Evolutionary conservation across 768 basidiomycete genomes (phyloP).

Genomic region (Hericium alpestre): DNA sequence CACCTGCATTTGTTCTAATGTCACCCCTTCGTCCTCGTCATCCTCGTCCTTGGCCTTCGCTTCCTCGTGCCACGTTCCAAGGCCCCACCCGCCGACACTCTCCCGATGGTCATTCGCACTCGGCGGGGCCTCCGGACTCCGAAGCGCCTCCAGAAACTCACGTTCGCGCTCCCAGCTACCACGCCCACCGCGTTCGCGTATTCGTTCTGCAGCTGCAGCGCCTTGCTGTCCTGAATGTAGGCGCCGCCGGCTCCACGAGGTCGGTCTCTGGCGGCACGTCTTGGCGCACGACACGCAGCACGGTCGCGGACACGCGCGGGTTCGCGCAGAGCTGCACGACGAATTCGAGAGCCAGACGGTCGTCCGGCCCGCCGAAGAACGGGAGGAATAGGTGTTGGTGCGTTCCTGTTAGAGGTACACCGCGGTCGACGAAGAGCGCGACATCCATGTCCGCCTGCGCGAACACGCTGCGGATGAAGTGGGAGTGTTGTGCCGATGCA

Average conservation of each 20-base stretch:
- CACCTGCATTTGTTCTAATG: conserved; percentile 68
- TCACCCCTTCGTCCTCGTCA: conserved; percentile 58
- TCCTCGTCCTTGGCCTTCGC: conserved; percentile 35
- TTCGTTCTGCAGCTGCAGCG: conserved; percentile 12
- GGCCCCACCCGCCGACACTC: conserved; percentile 66
- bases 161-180: conserved; percentile 42
- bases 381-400: conserved; percentile 68
- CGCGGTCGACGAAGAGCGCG: conserved; percentile 70
- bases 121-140: conserved; percentile 21
- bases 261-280: conserved; percentile 22
- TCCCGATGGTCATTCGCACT: conserved; percentile 23
- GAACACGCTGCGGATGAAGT: conserved; percentile 79
- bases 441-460: conserved; percentile 62
- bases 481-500: conserved; percentile 55
- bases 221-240: conserved; percentile 5
- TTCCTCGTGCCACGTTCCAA: conserved; percentile 44
- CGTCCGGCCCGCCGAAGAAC: conserved; percentile 93
- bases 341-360: conserved; percentile 76
- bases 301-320: conserved; percentile 57
- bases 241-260: conserved; percentile 9
- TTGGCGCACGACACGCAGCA: conserved; percentile 52
- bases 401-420: conserved; percentile 21
- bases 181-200: conserved; percentile 27
- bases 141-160: conserved; percentile 45
- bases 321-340: conserved; percentile 76